Evolutionary conservation across 768 basidiomycete species (phyloP).

Genomic region (Boletus reticuloceps): DNA sequence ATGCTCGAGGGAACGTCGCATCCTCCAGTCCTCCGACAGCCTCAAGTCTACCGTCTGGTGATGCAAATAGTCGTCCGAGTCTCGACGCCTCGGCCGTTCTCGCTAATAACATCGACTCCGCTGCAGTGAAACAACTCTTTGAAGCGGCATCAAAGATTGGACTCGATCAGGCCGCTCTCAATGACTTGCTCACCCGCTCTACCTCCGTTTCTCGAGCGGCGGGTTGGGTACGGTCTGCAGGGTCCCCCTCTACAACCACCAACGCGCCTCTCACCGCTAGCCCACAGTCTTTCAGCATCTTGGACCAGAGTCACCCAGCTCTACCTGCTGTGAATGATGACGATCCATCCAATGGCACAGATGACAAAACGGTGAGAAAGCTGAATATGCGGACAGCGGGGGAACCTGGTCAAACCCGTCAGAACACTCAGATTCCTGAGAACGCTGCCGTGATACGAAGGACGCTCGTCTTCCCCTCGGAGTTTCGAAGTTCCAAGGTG

Average conservation of each 20-base stretch:
- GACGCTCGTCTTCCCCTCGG: conserved; percentile 78
- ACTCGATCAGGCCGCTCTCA: conserved; percentile 68
- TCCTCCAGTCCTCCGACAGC: conserved; percentile 20
- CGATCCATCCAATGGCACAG: conserved; percentile 29
- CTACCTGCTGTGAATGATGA: conserved; percentile 27
- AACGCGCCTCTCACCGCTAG: conserved; percentile 24
- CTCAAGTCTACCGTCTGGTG: conserved; percentile 7
- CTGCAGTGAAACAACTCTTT: conserved; percentile 69
- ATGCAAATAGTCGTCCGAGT: conserved; percentile 19
- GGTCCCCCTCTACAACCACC: conserved; percentile 12
- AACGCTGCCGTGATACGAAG: conserved; percentile 61
- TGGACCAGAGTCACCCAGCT: conserved; percentile 16
- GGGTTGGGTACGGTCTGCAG: conserved; percentile 39
- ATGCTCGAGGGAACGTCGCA: conserved; percentile 31
- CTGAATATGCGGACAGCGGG: conserved; percentile 20
- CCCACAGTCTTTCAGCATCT: conserved; percentile 8
- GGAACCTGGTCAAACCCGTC: conserved; percentile 25
- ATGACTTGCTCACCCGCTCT: conserved; percentile 69
- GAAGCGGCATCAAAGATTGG: conserved; percentile 74
- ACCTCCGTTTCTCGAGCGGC: conserved; percentile 58
- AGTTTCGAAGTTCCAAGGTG: conserved; percentile 52
- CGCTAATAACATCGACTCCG: conserved; percentile 38
- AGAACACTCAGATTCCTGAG: conserved; percentile 36
- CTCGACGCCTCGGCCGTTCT: conserved; percentile 25
- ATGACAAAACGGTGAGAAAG: conserved; percentile 30